These are phyloP conservation scores for Pichia membranifaciens DNA, from an alignment of 805 yeast genomes.

Conservation along the genomic window DNA sequence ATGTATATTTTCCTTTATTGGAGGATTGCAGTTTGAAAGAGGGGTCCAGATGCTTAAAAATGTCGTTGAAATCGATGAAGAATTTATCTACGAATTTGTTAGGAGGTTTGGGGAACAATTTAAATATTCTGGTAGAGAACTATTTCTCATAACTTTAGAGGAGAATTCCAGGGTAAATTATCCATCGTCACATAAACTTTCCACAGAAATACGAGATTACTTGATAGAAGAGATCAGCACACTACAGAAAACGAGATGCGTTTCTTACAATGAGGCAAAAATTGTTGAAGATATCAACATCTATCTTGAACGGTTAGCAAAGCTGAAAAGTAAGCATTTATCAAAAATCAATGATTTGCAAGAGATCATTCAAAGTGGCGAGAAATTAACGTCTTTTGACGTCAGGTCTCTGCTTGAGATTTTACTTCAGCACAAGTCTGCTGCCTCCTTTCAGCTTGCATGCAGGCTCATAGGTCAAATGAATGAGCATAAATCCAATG, in stretches of 20 bases:
- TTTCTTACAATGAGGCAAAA: conserved; percentile 19
- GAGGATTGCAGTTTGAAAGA: conserved; percentile 17
- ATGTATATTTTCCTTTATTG: conserved; percentile 20
- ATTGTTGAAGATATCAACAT: conserved; percentile 19
- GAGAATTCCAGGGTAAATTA: conserved; percentile 6
- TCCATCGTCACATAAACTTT: conserved; percentile 8
- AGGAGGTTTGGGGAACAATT: conserved; percentile 14
- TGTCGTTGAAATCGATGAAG: conserved; percentile 21
- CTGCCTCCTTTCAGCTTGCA: conserved; percentile 25
- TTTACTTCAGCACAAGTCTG: conserved; percentile 20
- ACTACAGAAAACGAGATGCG: conserved; percentile 10
- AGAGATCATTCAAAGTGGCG: conserved; percentile 19
- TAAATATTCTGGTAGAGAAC: conserved; percentile 23
- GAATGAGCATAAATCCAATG: conserved; percentile 19
- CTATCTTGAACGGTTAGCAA: conserved; percentile 11
- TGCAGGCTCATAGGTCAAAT: conserved; percentile 28
- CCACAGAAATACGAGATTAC: conserved; percentile 15
- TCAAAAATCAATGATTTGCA: conserved; percentile 11
- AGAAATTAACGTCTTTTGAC: conserved; percentile 23
- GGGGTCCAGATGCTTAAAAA: conserved; percentile 19
- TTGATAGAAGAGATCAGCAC: conserved; percentile 17
- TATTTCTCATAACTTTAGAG: conserved; percentile 17
- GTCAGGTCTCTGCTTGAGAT: conserved; percentile 21
- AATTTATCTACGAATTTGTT: conserved; percentile 19
- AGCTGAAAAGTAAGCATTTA: conserved; percentile 10